Conservation (phyloP, 208 protist genomes). For the Tritrichomonas musculus region DNA sequence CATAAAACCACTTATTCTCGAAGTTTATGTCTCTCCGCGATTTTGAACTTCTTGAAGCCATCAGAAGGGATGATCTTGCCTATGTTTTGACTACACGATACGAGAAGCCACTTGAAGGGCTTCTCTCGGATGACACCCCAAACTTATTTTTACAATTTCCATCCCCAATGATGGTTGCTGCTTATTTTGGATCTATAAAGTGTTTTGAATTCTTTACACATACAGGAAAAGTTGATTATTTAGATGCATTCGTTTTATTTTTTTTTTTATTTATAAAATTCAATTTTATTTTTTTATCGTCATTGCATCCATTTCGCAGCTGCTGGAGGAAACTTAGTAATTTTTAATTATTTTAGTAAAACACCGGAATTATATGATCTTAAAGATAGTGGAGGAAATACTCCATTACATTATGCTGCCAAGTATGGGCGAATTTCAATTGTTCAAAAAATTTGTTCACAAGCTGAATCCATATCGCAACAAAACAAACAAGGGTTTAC, state of each 20-base stretch:
- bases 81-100: neutral
- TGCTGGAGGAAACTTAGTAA: neutral
- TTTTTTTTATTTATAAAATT: neutral
- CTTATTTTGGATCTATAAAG: neutral
- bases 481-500: neutral
- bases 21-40: conserved; percentile 15
- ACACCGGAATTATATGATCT: neutral
- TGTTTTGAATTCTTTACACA: conserved; percentile 3
- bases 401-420: neutral
- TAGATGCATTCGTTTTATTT: neutral
- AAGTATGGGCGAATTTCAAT: neutral
- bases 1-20: no score
- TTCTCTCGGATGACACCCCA: neutral
- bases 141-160: neutral
- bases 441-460: neutral
- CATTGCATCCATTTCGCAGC: conserved; percentile 30
- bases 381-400: neutral
- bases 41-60: neutral
- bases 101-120: neutral
- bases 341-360: conserved; percentile 27
- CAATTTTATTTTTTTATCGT: neutral
- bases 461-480: neutral
- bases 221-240: neutral
- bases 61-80: neutral
- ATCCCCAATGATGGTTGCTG: conserved; percentile 21